A percentile compares a stretch with the other conserved stretches of the same genome.
phyloP scores from a whole-genome alignment of 805 yeast genomes.

The Saturnispora gosingensis region DNA sequence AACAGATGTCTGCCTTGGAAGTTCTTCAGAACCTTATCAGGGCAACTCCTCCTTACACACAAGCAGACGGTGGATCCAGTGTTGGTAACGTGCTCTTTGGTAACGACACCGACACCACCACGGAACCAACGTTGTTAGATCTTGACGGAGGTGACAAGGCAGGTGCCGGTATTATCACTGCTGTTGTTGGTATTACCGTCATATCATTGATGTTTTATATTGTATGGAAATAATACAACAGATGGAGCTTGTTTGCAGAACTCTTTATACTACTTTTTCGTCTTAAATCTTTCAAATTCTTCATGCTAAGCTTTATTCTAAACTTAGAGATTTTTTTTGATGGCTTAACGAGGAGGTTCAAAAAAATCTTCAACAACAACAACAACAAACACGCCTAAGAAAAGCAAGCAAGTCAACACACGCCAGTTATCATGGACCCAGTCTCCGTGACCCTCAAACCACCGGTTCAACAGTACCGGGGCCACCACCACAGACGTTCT shows the following conservation, averaged over 20 bases:
- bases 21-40: conserved; percentile 43
- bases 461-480: conserved; percentile 29
- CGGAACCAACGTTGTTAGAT: conserved; percentile 31
- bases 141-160: conserved; percentile 44
- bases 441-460: conserved; percentile 19
- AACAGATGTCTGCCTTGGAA: conserved; percentile 69
- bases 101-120: conserved; percentile 25
- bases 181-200: conserved; percentile 37
- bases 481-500: conserved; percentile 76
- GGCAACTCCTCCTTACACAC: conserved; percentile 42
- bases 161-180: conserved; percentile 63
- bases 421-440: neutral
- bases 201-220: conserved; percentile 20
- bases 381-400: neutral
- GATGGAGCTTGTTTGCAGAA: neutral
- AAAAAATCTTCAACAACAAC: neutral
- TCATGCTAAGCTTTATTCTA: neutral
- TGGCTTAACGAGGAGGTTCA: neutral
- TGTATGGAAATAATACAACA: neutral
- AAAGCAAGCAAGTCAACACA: neutral
- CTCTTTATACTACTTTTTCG: neutral
- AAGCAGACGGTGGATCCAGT: conserved; percentile 22
- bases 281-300: neutral
- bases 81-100: conserved; percentile 65
- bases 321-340: neutral